These are phyloP conservation scores for Asterella californica DNA, from an alignment of 225 moss, liverwort and hornwort species.

Conservation along the genomic window DNA sequence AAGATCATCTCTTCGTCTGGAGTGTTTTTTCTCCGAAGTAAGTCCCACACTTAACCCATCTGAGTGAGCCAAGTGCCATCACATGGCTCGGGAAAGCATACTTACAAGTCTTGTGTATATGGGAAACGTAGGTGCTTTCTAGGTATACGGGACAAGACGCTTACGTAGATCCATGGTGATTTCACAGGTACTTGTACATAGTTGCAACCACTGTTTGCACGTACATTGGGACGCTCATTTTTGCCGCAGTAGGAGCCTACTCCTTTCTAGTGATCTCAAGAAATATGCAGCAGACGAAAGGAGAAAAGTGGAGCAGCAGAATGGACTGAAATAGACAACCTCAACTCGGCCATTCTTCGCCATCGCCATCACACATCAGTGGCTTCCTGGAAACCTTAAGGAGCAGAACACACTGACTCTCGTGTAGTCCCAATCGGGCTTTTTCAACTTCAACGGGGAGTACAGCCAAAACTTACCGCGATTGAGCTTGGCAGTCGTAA, in stretches of 20 bases:
- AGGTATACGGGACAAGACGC: not conserved
- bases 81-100: not conserved
- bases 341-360: too few species aligned
- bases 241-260: slow-evolving; percentile 48
- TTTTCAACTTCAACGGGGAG: too few species aligned
- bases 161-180: slow-evolving; percentile 2
- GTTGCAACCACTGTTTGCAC: slow-evolving; percentile 64
- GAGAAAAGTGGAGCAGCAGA: not conserved
- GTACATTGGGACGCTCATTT: slow-evolving; percentile 45
- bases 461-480: too few species aligned
- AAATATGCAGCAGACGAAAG: slow-evolving; percentile 6
- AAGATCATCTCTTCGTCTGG: slow-evolving; percentile 82
- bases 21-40: slow-evolving; percentile 95
- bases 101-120: not conserved
- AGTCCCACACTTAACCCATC: not conserved
- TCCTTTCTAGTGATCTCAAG: slow-evolving; percentile 30
- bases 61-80: not conserved
- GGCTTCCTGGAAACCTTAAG: too few species aligned
- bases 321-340: not conserved
- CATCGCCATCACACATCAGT: too few species aligned
- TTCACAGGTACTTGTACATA: slow-evolving; percentile 65
- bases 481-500: too few species aligned
- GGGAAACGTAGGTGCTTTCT: not conserved
- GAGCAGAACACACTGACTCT: too few species aligned
- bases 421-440: too few species aligned